Conservation (phyloP, 192 early-diverging fungal species). For the Chytriomyces hyalinus region DNA sequence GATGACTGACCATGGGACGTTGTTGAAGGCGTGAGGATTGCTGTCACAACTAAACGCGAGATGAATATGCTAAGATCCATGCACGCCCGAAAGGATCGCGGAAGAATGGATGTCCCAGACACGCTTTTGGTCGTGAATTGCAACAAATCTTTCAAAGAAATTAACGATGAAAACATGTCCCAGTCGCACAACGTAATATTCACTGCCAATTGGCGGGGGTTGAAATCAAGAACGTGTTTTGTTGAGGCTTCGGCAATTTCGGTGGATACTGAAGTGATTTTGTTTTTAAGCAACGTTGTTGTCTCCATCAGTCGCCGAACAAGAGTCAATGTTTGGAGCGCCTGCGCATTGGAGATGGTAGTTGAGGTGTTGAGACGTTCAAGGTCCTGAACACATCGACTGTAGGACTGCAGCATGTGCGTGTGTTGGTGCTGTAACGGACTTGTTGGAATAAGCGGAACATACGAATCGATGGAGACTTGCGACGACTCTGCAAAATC, state of each 20-base stretch:
- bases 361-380: conserved; percentile 21
- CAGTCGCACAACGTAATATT: conserved; percentile 32
- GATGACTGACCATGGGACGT: not conserved
- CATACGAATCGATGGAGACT: not conserved
- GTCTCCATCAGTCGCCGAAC: conserved; percentile 37
- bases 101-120: not conserved
- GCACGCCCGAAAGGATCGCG: conserved; percentile 20
- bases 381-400: conserved; percentile 13
- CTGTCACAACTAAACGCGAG: not conserved
- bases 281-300: conserved; percentile 25
- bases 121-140: not conserved
- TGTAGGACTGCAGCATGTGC: conserved; percentile 12
- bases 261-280: conserved; percentile 1
- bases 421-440: conserved; percentile 29
- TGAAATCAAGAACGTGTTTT: conserved; percentile 25
- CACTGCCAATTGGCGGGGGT: conserved; percentile 17
- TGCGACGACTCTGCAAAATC: no score
- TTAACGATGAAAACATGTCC: conserved; percentile 25
- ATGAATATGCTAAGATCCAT: conserved; percentile 33
- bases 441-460: conserved; percentile 32
- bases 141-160: conserved; percentile 21
- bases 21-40: conserved; percentile 2
- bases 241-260: conserved; percentile 3
- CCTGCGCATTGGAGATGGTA: not conserved
- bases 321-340: conserved; percentile 17